Evolutionary conservation across 257 asterid species (phyloP).

Genomic region (Galeopsis tetrahit): DNA sequence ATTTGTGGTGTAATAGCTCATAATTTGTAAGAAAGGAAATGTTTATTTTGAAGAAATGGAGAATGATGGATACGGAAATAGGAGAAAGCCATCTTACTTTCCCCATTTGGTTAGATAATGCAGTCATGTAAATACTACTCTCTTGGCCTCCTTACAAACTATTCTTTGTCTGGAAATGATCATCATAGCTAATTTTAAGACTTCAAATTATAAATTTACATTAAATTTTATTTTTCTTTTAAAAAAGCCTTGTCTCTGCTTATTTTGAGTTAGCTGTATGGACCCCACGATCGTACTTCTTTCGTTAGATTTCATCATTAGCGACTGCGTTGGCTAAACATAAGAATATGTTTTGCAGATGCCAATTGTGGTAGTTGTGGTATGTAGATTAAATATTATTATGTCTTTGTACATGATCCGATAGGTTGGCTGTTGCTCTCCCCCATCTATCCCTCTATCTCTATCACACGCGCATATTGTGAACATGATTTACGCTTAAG

Average conservation of each 20-base stretch:
- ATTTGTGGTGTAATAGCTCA: background rate
- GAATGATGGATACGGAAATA: background rate
- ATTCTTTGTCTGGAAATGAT: background rate
- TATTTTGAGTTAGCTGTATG: background rate
- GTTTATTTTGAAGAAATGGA: background rate
- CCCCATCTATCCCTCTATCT: background rate
- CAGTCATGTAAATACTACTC: background rate
- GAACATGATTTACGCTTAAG: background rate
- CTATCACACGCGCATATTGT: background rate
- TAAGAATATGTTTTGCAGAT: too few relatives aligned
- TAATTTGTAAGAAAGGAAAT: background rate
- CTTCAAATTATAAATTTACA: background rate
- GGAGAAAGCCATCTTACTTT: constrained; percentile 12
- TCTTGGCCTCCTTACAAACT: background rate
- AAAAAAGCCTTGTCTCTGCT: background rate
- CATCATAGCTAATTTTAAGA: background rate
- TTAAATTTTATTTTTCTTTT: background rate
- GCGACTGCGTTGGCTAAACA: background rate
- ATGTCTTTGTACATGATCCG: too few relatives aligned
- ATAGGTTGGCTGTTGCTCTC: too few relatives aligned
- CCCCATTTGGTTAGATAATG: constrained; percentile 3
- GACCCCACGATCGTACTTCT: background rate
- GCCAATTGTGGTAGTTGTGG: too few relatives aligned
- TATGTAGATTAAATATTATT: too few relatives aligned
- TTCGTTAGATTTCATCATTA: background rate